Base-by-base conservation (phyloP, 768 basidiomycete genomes). In the Gloeopeniophorella convolvens region DNA sequence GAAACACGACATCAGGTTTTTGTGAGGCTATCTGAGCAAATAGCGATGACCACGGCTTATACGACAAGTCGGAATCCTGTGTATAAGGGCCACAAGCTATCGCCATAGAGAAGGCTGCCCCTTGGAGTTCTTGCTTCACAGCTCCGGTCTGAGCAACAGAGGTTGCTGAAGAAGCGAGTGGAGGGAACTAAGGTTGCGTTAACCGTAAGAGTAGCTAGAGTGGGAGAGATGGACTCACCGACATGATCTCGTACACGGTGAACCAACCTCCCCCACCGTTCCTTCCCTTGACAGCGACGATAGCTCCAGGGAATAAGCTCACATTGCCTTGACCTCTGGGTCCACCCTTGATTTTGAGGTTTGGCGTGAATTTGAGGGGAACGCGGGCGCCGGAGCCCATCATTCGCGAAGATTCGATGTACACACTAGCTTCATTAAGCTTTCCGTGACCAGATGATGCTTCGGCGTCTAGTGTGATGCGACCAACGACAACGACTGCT, bases 221-320 rank as follows among this genome's bases (percentile, higher is more conserved):
- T 18, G 42, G 4, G 28, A 24, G 27, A 12, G 45, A 20, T 16
- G n/a, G 13, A 68, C 85, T 63, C 62, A 97, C 95, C 57, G 81
- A 69, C 31, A 96, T 65, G 8, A 95, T 71, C 60, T 97, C 92
- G 21, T 79, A 79, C 0, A 85, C 94, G 9, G 80, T 72, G 62
- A 97, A 98, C 70, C 82, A 82, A 3, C 82, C 86, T 5, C 89
- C 93, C 2, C 92, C 89, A 1, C 93, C 92, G 65, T 98, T 98
- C 63, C 77, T 79, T 0, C 96, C 96, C 54, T 81, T 88, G 27
- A 97, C 62, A 0, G 85, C 92, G 1, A 85, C 85, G 44, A 98
- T 80, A 24, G 83, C 83, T 3, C 96, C 96, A 4, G 93, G 91
- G 62, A 94, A 98, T 34, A 98, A 63, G 1, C 88, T 83, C 9